phyloP scores from a whole-genome alignment of 2,329 filamentous ascomycete species.

The Ophiostoma novo-ulmi region DNA sequence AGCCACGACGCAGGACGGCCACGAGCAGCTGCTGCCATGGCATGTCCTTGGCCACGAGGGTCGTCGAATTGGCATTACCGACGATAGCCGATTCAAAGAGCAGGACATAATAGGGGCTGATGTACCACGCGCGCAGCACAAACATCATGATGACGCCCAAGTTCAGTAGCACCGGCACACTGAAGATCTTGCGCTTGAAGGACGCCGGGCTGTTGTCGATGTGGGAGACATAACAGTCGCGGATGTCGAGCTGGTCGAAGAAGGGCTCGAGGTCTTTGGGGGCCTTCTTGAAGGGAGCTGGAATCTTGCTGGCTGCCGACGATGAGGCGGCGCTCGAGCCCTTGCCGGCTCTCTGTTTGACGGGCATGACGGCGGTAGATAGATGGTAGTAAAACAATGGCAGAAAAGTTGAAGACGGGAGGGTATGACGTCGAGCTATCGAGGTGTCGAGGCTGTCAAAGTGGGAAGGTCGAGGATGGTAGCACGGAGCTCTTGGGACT shows the following conservation, averaged over 20 bases:
- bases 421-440: slow-evolving; percentile 8
- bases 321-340: slow-evolving; percentile 6
- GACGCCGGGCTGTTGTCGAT: slow-evolving; percentile 64
- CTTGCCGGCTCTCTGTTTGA: slow-evolving; percentile 31
- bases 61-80: slow-evolving; percentile 56
- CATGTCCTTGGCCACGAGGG: slow-evolving; percentile 54
- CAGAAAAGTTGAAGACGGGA: not conserved
- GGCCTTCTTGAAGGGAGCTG: slow-evolving; percentile 63
- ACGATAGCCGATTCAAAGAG: slow-evolving; percentile 62
- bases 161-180: slow-evolving; percentile 74
- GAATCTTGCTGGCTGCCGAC: slow-evolving; percentile 36
- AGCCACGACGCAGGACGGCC: slow-evolving; percentile 55
- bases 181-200: slow-evolving; percentile 79
- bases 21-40: slow-evolving; percentile 52
- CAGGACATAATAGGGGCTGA: slow-evolving; percentile 66
- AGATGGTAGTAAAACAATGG: not conserved
- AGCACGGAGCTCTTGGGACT: not conserved
- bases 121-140: slow-evolving; percentile 61
- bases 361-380: not conserved
- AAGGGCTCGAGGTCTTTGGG: slow-evolving; percentile 61
- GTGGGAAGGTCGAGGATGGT: not conserved
- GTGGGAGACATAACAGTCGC: slow-evolving; percentile 78
- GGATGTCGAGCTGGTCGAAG: slow-evolving; percentile 58
- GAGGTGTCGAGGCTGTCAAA: slow-evolving; percentile 21
- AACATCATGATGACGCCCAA: slow-evolving; percentile 60